These are phyloP conservation scores for Mycosphaerelloides madeirae DNA, from an alignment of 2,329 filamentous ascomycete species.

Conservation along the genomic window DNA sequence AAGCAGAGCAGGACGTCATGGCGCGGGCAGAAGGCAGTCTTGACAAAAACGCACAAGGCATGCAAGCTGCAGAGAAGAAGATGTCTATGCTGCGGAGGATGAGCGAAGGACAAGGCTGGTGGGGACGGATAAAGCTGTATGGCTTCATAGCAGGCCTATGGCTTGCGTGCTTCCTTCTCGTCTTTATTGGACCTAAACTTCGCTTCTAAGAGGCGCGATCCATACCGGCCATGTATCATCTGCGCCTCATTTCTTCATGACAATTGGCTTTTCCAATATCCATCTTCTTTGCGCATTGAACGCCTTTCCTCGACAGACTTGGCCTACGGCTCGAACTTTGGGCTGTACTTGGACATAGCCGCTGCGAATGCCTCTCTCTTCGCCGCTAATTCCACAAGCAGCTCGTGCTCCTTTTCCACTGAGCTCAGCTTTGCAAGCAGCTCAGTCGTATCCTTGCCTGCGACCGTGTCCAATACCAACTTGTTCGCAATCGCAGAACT, in stretches of 20 bases:
- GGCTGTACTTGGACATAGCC: conserved; percentile 78
- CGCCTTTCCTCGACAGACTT: background rate
- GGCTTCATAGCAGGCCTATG: conserved; percentile 77
- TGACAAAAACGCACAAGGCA: conserved; percentile 67
- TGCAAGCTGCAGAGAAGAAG: conserved; percentile 68
- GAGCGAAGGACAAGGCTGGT: conserved; percentile 86
- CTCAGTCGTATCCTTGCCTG: conserved; percentile 65
- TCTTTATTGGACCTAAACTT: conserved; percentile 83
- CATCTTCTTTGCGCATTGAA: background rate
- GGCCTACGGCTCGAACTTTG: conserved; percentile 63
- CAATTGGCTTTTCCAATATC: background rate
- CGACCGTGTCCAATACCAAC: conserved; percentile 71
- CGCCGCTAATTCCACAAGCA: conserved; percentile 70
- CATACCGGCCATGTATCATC: background rate
- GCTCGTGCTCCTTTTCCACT: conserved; percentile 61
- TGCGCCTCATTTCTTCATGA: background rate
- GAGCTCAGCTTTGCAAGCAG: conserved; percentile 50
- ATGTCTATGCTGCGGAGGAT: conserved; percentile 75
- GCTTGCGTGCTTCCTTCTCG: conserved; percentile 70
- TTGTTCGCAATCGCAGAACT: conserved; percentile 76
- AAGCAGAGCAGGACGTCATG: conserved; percentile 69
- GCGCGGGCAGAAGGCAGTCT: conserved; percentile 67
- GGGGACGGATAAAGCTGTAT: conserved; percentile 72
- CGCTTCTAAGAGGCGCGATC: conserved; percentile 58
- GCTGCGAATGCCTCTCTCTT: conserved; percentile 86